Evolutionary conservation across 441 rosid species (phyloP).

Genomic region (Dalechampia spathulata): DNA sequence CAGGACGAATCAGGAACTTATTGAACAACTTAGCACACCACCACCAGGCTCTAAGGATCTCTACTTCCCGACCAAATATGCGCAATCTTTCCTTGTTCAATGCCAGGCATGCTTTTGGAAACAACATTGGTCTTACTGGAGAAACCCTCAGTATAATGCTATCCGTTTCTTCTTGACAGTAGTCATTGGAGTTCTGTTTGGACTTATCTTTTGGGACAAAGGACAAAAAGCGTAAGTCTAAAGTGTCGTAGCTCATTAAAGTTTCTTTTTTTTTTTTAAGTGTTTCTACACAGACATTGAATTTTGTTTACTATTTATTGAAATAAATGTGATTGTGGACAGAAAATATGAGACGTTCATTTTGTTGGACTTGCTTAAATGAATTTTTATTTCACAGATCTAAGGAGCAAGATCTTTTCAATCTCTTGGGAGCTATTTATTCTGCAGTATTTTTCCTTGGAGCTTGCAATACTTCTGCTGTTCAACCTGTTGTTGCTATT

Average conservation of each 20-base stretch:
- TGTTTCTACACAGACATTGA: no score
- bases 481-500: slow-evolving; percentile 42
- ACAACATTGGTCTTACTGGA: slow-evolving; percentile 78
- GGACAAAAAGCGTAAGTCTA: slow-evolving; percentile 49
- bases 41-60: slow-evolving; percentile 57
- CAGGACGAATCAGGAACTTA: slow-evolving; percentile 74
- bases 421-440: slow-evolving; percentile 78
- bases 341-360: no score
- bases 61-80: slow-evolving; percentile 59
- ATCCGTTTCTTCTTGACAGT: slow-evolving; percentile 56
- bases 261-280: no score
- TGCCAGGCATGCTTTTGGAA: slow-evolving; percentile 84
- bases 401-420: slow-evolving; percentile 55
- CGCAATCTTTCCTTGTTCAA: slow-evolving; percentile 57
- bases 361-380: not conserved
- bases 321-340: no score
- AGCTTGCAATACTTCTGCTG: slow-evolving; percentile 37
- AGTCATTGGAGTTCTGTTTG: slow-evolving; percentile 49
- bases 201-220: slow-evolving; percentile 68
- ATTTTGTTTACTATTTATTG: no score
- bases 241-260: not conserved
- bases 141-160: slow-evolving; percentile 66
- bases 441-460: slow-evolving; percentile 55
- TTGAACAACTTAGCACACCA: slow-evolving; percentile 66
- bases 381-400: slow-evolving; percentile 26